These are phyloP conservation scores for Hyaloscypha hepaticicola DNA, from an alignment of 495 filamentous ascomycete genomes.

Conservation along the genomic window DNA sequence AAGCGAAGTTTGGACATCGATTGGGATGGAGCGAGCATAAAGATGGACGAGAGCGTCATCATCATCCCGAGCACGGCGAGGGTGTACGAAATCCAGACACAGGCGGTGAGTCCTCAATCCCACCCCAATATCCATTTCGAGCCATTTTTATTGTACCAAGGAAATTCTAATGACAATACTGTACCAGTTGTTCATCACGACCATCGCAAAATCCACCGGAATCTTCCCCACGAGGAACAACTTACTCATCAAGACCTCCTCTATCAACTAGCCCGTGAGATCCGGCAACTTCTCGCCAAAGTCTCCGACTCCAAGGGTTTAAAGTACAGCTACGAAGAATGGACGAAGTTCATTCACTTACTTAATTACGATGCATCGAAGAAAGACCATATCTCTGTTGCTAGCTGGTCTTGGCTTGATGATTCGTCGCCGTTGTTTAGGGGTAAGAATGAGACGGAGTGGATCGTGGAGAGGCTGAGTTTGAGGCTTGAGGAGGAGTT, in stretches of 20 bases:
- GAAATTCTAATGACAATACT: neutral
- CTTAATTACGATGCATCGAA: neutral
- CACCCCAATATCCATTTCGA: too few relatives aligned
- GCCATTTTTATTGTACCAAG: neutral
- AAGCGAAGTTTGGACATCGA: neutral
- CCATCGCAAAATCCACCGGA: neutral
- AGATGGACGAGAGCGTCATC: conserved; percentile 1
- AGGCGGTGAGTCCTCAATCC: neutral
- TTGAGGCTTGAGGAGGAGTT: neutral
- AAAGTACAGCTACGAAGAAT: conserved; percentile 7
- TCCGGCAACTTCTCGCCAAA: neutral
- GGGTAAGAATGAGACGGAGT: conserved; percentile 1
- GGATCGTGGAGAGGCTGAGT: neutral
- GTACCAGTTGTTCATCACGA: conserved; percentile 2
- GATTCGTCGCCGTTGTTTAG: neutral
- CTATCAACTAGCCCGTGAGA: neutral
- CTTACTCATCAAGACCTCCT: neutral
- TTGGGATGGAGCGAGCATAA: too few relatives aligned
- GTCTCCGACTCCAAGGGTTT: neutral
- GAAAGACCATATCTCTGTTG: neutral
- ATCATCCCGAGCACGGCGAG: neutral
- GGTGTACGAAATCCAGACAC: conserved; percentile 4
- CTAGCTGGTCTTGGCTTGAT: neutral
- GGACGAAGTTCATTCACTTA: neutral
- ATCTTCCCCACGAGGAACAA: conserved; percentile 1